These are phyloP conservation scores for Tarenaya hassleriana DNA, from an alignment of 345 rosid genomes.

Conservation along the genomic window DNA sequence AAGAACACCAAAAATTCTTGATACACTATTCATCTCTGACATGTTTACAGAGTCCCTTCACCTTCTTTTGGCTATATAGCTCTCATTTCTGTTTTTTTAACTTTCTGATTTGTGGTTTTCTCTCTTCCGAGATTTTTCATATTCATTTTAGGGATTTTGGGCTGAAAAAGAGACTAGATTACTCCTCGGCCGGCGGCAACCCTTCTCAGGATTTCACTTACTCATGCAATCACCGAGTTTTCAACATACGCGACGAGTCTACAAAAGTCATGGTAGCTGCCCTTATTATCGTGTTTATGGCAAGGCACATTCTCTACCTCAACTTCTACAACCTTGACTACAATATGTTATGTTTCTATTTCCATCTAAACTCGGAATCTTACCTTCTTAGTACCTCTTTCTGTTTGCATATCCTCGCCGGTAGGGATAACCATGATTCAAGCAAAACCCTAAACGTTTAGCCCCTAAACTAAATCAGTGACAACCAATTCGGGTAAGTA, in stretches of 20 bases:
- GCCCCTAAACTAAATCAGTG: too few relatives aligned
- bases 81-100: not conserved
- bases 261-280: conserved; percentile 80
- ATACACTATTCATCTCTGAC: too few relatives aligned
- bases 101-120: not conserved
- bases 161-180: conserved; percentile 72
- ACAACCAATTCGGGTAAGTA: too few relatives aligned
- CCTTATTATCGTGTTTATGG: conserved; percentile 69
- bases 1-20: too few relatives aligned
- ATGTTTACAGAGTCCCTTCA: too few relatives aligned
- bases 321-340: conserved; percentile 71
- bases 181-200: conserved; percentile 77
- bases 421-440: too few relatives aligned
- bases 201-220: conserved; percentile 55
- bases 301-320: conserved; percentile 79
- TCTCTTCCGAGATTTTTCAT: conserved; percentile 16
- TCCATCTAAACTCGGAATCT: not conserved
- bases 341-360: conserved; percentile 35
- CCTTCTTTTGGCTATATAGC: too few relatives aligned
- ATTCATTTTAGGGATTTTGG: conserved; percentile 60
- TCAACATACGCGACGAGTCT: conserved; percentile 64
- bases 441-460: too few relatives aligned
- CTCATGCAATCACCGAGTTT: conserved; percentile 60
- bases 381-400: too few relatives aligned
- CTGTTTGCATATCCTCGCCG: not conserved